Conservation (phyloP, 805 yeast species). For the Starmerella potacharoeniae region DNA sequence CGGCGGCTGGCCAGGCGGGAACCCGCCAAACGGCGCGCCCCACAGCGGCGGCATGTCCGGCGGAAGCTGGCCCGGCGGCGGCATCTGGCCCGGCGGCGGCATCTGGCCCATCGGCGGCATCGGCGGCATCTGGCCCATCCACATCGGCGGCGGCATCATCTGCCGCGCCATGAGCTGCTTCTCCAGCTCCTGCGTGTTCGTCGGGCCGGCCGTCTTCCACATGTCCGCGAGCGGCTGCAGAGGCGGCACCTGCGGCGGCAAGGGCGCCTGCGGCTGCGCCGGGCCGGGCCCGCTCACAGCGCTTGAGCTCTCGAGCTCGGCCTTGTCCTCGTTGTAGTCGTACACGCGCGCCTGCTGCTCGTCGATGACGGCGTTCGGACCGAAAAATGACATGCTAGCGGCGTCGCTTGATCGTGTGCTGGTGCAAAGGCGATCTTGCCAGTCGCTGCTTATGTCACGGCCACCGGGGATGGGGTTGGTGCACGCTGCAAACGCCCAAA, state of each 20-base stretch:
- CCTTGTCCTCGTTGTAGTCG: conserved; percentile 18
- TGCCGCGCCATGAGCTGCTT: conserved; percentile 9
- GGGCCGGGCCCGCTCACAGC: conserved; percentile 7
- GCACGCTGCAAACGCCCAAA: too few relatives aligned
- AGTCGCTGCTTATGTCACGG: not conserved
- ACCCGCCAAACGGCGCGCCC: conserved; percentile 1
- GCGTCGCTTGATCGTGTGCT: not conserved
- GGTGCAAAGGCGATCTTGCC: not conserved
- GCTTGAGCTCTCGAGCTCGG: conserved; percentile 14
- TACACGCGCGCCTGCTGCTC: conserved; percentile 18
- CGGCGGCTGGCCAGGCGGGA: conserved; percentile 1
- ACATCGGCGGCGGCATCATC: conserved; percentile 3
- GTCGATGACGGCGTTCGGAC: conserved; percentile 20
- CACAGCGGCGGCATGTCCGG: conserved; percentile 2
- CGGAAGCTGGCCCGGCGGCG: not conserved
- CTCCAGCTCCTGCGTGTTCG: conserved; percentile 13
- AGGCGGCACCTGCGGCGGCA: conserved; percentile 7
- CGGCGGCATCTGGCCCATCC: conserved; percentile 2
- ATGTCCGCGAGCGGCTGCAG: conserved; percentile 18
- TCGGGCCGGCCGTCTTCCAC: conserved; percentile 13
- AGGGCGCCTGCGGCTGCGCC: not conserved
- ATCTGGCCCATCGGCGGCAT: conserved; percentile 4
- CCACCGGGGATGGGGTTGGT: too few relatives aligned
- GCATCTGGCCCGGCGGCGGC: conserved; percentile 2
- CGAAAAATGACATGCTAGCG: conserved; percentile 17